Conservation (phyloP, 371 early-diverging fungal species). For the Syncephalastrum racemosum region DNA sequence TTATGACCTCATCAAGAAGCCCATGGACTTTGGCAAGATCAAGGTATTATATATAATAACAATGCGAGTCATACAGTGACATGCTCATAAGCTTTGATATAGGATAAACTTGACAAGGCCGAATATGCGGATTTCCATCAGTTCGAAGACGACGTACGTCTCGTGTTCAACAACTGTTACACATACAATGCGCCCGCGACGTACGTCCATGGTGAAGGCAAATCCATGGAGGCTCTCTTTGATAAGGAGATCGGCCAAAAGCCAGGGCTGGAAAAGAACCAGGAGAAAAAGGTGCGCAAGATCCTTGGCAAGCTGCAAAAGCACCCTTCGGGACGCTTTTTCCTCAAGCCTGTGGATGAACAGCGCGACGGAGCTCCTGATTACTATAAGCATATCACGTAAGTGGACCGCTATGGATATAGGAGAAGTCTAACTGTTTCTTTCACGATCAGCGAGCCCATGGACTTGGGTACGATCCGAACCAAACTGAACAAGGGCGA, state of each 20-base stretch:
- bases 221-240: too few species aligned
- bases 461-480: conserved; percentile 88
- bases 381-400: conserved; percentile 38
- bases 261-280: conserved; percentile 17
- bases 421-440: background rate
- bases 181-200: conserved; percentile 78
- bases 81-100: too few species aligned
- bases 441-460: conserved; percentile 72
- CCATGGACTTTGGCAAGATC: conserved; percentile 95
- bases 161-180: conserved; percentile 55
- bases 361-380: conserved; percentile 52
- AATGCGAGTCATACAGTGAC: too few species aligned
- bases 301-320: conserved; percentile 46
- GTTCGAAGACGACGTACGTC: conserved; percentile 44
- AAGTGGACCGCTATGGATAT: conserved; percentile 3
- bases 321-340: conserved; percentile 58
- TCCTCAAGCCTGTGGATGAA: conserved; percentile 68
- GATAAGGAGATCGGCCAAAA: too few species aligned
- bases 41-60: too few species aligned
- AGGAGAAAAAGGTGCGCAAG: conserved; percentile 18
- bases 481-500: conserved; percentile 65
- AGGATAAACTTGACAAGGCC: too few species aligned
- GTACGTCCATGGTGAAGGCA: conserved; percentile 71
- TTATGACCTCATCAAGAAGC: conserved; percentile 63
- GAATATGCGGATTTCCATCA: too few species aligned